These are phyloP conservation scores for Neurospora terricola DNA, from an alignment of 495 filamentous ascomycete genomes.

Conservation along the genomic window DNA sequence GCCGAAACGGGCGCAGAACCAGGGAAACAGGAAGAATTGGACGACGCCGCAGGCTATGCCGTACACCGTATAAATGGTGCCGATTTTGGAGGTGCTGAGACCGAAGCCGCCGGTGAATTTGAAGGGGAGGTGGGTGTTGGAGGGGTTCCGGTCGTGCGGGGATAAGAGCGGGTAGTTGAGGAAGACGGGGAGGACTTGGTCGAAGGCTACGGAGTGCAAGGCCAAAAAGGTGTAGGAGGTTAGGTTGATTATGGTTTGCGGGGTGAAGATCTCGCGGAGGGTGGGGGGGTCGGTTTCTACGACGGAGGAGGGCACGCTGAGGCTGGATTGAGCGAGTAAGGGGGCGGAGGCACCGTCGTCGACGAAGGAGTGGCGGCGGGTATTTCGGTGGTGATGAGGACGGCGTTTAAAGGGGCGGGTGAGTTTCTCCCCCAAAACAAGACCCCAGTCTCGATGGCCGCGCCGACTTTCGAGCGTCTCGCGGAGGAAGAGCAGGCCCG, in stretches of 20 bases:
- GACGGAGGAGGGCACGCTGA: too few relatives aligned
- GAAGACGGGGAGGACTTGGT: slow-evolving; percentile 74
- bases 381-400: slow-evolving; percentile 16
- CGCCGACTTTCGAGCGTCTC: slow-evolving; percentile 65
- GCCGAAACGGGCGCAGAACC: slow-evolving; percentile 55
- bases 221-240: slow-evolving; percentile 65
- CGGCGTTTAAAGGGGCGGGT: slow-evolving; percentile 24
- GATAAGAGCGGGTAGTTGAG: slow-evolving; percentile 55
- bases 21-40: slow-evolving; percentile 74
- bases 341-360: slow-evolving; percentile 36
- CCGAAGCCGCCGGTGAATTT: slow-evolving; percentile 70
- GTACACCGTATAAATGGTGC: slow-evolving; percentile 66
- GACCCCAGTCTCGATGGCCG: slow-evolving; percentile 56
- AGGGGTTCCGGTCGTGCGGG: slow-evolving; percentile 21
- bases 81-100: slow-evolving; percentile 40
- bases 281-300: slow-evolving; percentile 26
- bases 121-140: slow-evolving; percentile 59
- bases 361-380: slow-evolving; percentile 25
- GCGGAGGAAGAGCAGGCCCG: slow-evolving; percentile 62
- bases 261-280: slow-evolving; percentile 59
- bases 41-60: slow-evolving; percentile 60
- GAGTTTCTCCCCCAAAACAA: slow-evolving; percentile 50
- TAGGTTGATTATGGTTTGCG: slow-evolving; percentile 67
- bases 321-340: slow-evolving; percentile 25
- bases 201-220: slow-evolving; percentile 66